Evolutionary conservation across 352 stramenopile genomes (phyloP).

Genomic region (Phytophthora pluvialis): DNA sequence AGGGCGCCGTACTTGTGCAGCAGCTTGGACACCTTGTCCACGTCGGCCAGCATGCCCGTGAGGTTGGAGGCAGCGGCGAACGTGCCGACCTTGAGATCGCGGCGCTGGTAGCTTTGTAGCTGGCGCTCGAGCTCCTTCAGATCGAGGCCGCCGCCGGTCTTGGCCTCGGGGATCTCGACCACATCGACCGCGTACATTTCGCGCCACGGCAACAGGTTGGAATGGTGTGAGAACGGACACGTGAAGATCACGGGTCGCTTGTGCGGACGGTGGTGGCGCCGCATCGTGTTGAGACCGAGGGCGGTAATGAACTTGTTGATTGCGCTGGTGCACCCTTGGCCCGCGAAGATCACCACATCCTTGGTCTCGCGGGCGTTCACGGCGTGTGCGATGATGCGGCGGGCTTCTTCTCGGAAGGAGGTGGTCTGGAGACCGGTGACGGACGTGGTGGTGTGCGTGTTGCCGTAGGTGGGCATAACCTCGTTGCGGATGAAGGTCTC

Average conservation of each 20-base stretch:
- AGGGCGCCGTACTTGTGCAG: conserved; percentile 94
- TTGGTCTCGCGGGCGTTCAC: conserved; percentile 85
- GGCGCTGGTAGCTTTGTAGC: conserved; percentile 54
- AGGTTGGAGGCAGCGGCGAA: conserved; percentile 96
- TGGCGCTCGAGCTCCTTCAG: conserved; percentile 57
- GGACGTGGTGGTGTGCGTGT: conserved; percentile 96
- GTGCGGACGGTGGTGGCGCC: conserved; percentile 34
- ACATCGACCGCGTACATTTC: conserved; percentile 88
- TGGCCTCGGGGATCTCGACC: conserved; percentile 70
- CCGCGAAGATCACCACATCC: conserved; percentile 96
- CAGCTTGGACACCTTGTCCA: conserved; percentile 87
- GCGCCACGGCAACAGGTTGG: conserved; percentile 97
- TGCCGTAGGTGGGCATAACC: conserved; percentile 96
- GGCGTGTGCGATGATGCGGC: conserved; percentile 92
- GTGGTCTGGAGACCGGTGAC: conserved; percentile 87
- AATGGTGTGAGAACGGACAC: conserved; percentile 98
- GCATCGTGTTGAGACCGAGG: conserved; percentile 60
- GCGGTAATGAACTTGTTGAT: conserved; percentile 85
- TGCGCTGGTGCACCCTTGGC: conserved; percentile 86
- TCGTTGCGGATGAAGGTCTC: conserved; percentile 91
- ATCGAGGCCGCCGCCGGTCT: conserved; percentile 60
- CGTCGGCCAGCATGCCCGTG: conserved; percentile 92
- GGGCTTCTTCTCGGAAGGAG: conserved; percentile 94
- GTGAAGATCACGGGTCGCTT: conserved; percentile 89
- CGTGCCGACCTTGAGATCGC: conserved; percentile 81